Evolutionary conservation across 352 stramenopile species (phyloP).

Genomic region (Plasmopara halstedii): DNA sequence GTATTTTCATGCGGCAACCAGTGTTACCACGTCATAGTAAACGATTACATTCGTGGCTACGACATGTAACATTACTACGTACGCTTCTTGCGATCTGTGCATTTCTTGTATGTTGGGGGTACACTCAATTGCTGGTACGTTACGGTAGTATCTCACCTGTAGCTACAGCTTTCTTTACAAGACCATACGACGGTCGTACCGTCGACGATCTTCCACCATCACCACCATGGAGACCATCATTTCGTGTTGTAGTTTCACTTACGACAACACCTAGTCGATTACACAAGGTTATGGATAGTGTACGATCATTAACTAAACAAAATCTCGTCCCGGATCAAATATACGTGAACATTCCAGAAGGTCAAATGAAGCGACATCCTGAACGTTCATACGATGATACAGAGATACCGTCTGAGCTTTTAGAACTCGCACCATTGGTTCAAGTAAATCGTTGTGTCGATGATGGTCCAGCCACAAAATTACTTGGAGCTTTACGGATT

Average conservation of each 20-base stretch:
- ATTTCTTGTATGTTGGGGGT: constrained; percentile 35
- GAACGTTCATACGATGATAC: constrained; percentile 73
- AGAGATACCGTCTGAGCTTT: constrained; percentile 39
- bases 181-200: constrained; percentile 37
- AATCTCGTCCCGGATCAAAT: constrained; percentile 64
- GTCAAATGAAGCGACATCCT: constrained; percentile 67
- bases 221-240: constrained; percentile 48
- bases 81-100: constrained; percentile 20
- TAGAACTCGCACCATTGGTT: constrained; percentile 39
- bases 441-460: constrained; percentile 68
- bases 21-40: constrained; percentile 40
- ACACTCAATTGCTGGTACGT: constrained; percentile 55
- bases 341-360: constrained; percentile 67
- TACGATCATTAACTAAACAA: constrained; percentile 51
- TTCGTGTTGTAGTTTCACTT: constrained; percentile 76
- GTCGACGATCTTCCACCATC: constrained; percentile 37
- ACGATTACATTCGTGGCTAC: constrained; percentile 25
- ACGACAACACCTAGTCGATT: constrained; percentile 68
- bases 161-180: constrained; percentile 59
- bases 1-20: constrained; percentile 57
- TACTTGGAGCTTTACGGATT: constrained; percentile 54
- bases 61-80: constrained; percentile 33
- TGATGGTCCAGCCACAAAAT: constrained; percentile 72
- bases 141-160: constrained; percentile 73
- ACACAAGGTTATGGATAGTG: constrained; percentile 69